A percentile compares a stretch with the other conserved stretches of the same genome.
phyloP scores from a whole-genome alignment of 2,329 filamentous ascomycete genomes.

The Metarhizium sp. region DNA sequence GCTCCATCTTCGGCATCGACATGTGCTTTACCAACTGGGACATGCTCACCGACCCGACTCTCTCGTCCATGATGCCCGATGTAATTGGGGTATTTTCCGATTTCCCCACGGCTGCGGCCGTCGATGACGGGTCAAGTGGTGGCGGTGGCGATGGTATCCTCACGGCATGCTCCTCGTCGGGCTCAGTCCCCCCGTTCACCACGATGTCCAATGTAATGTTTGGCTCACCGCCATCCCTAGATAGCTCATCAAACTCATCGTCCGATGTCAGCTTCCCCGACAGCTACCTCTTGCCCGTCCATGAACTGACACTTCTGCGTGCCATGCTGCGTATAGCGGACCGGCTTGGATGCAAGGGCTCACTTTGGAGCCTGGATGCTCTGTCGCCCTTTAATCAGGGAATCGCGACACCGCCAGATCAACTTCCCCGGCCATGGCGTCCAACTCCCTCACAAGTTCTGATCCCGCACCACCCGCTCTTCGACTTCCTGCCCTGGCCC shows the following conservation, averaged over 20 bases:
- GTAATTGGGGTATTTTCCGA: constrained; percentile 1
- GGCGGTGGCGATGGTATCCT: background rate
- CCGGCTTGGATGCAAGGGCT: constrained; percentile 31
- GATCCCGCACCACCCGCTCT: constrained; percentile 45
- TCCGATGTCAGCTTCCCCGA: constrained; percentile 27
- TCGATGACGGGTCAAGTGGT: background rate
- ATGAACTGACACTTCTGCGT: constrained; percentile 38
- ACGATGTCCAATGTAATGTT: constrained; percentile 8
- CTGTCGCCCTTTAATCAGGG: constrained; percentile 35
- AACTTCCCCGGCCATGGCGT: constrained; percentile 36
- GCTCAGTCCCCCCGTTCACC: constrained; percentile 1
- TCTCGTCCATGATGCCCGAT: constrained; percentile 12
- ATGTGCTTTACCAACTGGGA: constrained; percentile 15
- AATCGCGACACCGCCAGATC: constrained; percentile 18
- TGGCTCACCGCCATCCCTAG: constrained; percentile 12
- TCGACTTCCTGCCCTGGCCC: constrained; percentile 52
- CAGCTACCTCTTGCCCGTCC: constrained; percentile 37
- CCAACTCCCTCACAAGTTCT: constrained; percentile 40
- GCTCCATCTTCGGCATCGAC: constrained; percentile 13
- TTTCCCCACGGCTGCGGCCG: constrained; percentile 6
- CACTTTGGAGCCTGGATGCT: constrained; percentile 36
- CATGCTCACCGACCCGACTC: constrained; percentile 9
- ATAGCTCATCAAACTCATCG: constrained; percentile 10
- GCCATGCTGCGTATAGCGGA: constrained; percentile 36
- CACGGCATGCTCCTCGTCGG: background rate